Conservation (phyloP, 176 grass and related monocot species). For the Eragrostis nindensis region DNA sequence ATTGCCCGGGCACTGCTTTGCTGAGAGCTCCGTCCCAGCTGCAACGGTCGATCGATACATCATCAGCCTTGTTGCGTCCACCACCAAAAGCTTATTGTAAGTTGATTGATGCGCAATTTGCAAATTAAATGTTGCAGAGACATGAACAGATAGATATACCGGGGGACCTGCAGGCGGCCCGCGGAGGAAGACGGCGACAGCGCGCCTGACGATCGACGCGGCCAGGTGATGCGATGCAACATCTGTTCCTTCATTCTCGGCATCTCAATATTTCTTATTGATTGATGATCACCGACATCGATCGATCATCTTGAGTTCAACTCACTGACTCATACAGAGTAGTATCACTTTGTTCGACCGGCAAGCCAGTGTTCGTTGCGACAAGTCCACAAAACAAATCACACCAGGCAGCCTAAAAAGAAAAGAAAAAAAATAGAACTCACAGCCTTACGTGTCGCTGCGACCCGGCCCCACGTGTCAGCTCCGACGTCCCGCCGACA, state of each 20-base stretch:
- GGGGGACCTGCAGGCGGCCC: background rate
- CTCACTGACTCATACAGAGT: too few relatives aligned
- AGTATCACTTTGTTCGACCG: background rate
- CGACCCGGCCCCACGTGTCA: background rate
- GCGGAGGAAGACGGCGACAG: background rate
- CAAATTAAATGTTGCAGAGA: background rate
- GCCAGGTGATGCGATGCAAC: background rate
- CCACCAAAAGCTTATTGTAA: background rate
- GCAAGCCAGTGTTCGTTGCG: background rate
- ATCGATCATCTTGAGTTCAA: background rate
- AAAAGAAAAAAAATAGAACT: too few relatives aligned
- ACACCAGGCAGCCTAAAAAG: too few relatives aligned
- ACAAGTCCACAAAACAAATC: too few relatives aligned
- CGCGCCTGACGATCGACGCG: conserved; percentile 5
- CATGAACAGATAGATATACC: background rate
- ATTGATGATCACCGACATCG: conserved; percentile 12
- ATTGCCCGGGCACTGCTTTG: background rate
- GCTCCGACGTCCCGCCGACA: conserved; percentile 16
- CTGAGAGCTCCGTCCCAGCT: conserved; percentile 10
- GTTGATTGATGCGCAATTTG: too few relatives aligned
- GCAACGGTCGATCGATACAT: background rate
- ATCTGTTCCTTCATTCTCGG: background rate
- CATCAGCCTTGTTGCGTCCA: background rate
- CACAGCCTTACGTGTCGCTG: background rate
- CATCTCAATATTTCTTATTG: background rate